Conservation (phyloP, 441 rosid species). For the Euphorbia schlechtendalii region DNA sequence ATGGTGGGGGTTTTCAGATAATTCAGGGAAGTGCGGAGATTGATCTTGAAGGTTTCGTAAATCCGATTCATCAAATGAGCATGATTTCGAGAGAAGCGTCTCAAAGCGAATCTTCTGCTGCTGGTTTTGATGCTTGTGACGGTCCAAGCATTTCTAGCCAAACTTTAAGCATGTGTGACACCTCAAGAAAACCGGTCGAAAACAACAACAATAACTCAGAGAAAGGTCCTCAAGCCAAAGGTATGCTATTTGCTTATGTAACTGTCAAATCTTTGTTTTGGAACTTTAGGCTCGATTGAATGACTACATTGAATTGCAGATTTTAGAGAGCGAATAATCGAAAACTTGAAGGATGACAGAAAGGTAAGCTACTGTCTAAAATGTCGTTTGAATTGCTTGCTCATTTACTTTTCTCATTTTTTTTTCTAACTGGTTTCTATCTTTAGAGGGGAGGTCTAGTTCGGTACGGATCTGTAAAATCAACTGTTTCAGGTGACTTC, state of each 20-base stretch:
- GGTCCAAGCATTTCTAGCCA: slow-evolving; percentile 60
- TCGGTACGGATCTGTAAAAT: slow-evolving; percentile 52
- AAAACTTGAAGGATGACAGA: slow-evolving; percentile 52
- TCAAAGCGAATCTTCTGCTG: slow-evolving; percentile 70
- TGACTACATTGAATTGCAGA: slow-evolving; percentile 29
- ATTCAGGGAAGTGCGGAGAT: slow-evolving; percentile 16
- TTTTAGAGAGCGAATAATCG: slow-evolving; percentile 47
- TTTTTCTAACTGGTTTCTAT: slow-evolving; percentile 7
- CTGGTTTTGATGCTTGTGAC: slow-evolving; percentile 52
- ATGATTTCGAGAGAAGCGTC: slow-evolving; percentile 53
- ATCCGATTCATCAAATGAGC: slow-evolving; percentile 36
- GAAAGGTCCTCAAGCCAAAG: slow-evolving; percentile 43
- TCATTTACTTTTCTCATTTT: slow-evolving; percentile 5
- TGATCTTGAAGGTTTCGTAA: slow-evolving; percentile 44
- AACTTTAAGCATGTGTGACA: slow-evolving; percentile 41
- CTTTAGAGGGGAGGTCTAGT: slow-evolving; percentile 42
- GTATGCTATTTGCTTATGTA: slow-evolving; percentile 17
- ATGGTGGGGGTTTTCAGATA: background rate
- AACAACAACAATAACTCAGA: slow-evolving; percentile 32
- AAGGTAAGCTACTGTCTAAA: slow-evolving; percentile 33
- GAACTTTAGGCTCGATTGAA: background rate
- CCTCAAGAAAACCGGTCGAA: slow-evolving; percentile 44
- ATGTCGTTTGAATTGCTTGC: slow-evolving; percentile 10
- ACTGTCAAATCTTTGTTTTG: background rate
- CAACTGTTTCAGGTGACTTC: slow-evolving; percentile 46